Evolutionary conservation across 2,329 filamentous ascomycete species (phyloP).

Genomic region (Hypoxylon sp.): DNA sequence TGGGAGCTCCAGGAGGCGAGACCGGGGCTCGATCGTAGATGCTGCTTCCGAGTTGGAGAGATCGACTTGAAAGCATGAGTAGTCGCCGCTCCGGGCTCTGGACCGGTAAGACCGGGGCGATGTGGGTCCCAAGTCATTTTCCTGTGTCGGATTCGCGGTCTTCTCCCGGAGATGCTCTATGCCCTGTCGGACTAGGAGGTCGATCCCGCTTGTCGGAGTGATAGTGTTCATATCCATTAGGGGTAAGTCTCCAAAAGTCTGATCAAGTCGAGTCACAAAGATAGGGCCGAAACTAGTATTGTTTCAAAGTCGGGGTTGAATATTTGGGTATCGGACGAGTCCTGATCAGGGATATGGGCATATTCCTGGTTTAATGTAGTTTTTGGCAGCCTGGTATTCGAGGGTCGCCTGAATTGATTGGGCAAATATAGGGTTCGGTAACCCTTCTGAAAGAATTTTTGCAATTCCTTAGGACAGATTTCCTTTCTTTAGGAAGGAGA

Average conservation of each 20-base stretch:
- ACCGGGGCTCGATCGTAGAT: neutral
- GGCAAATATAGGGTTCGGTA: neutral
- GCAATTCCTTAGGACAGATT: neutral
- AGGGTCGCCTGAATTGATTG: neutral
- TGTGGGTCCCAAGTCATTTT: slow-evolving; percentile 1
- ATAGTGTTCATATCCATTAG: slow-evolving; percentile 26
- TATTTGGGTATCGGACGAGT: neutral
- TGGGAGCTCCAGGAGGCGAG: slow-evolving; percentile 56
- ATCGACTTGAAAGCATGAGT: slow-evolving; percentile 24
- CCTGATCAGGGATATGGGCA: neutral
- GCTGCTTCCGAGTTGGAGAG: slow-evolving; percentile 10
- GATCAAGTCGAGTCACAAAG: neutral
- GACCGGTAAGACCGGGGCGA: slow-evolving; percentile 14
- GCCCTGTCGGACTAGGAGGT: slow-evolving; percentile 29
- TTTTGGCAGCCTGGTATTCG: neutral
- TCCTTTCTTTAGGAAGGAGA: neutral
- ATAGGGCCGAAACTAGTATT: neutral
- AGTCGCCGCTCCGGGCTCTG: slow-evolving; percentile 24
- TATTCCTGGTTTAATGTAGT: neutral
- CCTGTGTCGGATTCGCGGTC: slow-evolving; percentile 15
- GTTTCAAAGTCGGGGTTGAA: slow-evolving; percentile 2
- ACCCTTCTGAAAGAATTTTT: neutral
- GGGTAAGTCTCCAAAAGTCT: neutral
- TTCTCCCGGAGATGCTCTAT: slow-evolving; percentile 29
- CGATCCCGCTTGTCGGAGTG: slow-evolving; percentile 31